Evolutionary conservation across 805 yeast species (phyloP), one percentile per base, ranked within the genome.

Genomic region (Alloascoidea africana): DNA sequence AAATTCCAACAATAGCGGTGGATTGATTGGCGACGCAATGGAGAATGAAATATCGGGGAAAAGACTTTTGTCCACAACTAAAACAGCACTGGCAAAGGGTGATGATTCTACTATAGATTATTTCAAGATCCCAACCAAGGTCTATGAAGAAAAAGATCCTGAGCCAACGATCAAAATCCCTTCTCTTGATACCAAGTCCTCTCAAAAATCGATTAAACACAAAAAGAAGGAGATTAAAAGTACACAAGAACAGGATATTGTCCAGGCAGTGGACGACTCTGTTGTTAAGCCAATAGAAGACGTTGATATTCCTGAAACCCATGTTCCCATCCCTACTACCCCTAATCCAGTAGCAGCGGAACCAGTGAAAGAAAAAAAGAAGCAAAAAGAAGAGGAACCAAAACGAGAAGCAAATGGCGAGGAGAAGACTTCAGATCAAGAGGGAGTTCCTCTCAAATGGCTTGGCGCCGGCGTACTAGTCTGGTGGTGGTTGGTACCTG

Each of bases 41-140:
- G n/a, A 23, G 30, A 23, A 23, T 23, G 13, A 18, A 34, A 34
- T 34, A n/a, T 16, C 5, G 8, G 5, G 11, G 8, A 14, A 34
- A 34, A 14, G n/a, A 11, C 14, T 34, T 14, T 6, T 34, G 14
- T 34, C 53, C 2, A 38, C 54, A 1, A 39, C 54, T 3, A 35
- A 49, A 1, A 38, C 37, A 1, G 32, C 39, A 17, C 33, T 30
- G 17, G 58, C 61, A 34, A 54, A 55, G 46, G 52, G 49, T 32
- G 62, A 58, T 41, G 39, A 37, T 16, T 53, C 61, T 14, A 51
- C 54, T 17, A 58, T 59, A 32, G 65, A 60, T 42, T 60, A 37
- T 37, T 57, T 47, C 44, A 44, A 44, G 36, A 39, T 58, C 39
- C 62, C 60, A 11, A 38, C 36, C 11, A n/a, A 44, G 35, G 38